Conservation (phyloP, 1,139 yeast genomes). For the Casaregolazyma suthepensis region DNA sequence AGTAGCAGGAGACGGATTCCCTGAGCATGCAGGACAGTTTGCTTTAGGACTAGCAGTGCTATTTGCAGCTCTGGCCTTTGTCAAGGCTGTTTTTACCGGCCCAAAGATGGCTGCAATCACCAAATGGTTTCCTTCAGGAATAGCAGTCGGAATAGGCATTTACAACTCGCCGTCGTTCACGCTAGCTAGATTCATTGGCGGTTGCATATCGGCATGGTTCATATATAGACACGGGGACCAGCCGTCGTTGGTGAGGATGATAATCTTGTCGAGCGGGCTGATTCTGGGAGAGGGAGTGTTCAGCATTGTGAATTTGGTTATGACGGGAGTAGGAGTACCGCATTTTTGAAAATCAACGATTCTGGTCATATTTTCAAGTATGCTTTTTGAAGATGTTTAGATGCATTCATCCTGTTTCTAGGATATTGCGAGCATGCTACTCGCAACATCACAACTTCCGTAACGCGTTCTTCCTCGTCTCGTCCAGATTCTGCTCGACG, state of each 20-base stretch:
- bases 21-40: slow-evolving; percentile 65
- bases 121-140: slow-evolving; percentile 78
- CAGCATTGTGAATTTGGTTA: slow-evolving; percentile 72
- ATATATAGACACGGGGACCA: slow-evolving; percentile 29
- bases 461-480: slow-evolving; percentile 53
- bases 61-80: slow-evolving; percentile 63
- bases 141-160: slow-evolving; percentile 95
- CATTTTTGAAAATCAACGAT: too few relatives aligned
- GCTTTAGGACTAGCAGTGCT: slow-evolving; percentile 60
- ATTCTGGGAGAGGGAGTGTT: slow-evolving; percentile 91
- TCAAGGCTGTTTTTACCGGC: slow-evolving; percentile 29
- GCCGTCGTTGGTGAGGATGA: slow-evolving; percentile 56
- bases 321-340: slow-evolving; percentile 56
- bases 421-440: too few relatives aligned
- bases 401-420: too few relatives aligned
- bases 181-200: slow-evolving; percentile 87
- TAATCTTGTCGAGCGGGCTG: slow-evolving; percentile 84
- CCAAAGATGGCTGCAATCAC: slow-evolving; percentile 40
- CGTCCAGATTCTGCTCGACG: slow-evolving; percentile 63
- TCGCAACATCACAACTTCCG: slow-evolving; percentile 34
- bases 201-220: slow-evolving; percentile 48
- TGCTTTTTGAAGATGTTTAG: not conserved
- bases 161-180: slow-evolving; percentile 93
- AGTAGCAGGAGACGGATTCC: slow-evolving; percentile 87
- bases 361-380: too few relatives aligned